A percentile compares a stretch with the other conserved stretches of the same genome.
Conservation (phyloP, 768 basidiomycete genomes). For the Psilocybe cyanescens region DNA sequence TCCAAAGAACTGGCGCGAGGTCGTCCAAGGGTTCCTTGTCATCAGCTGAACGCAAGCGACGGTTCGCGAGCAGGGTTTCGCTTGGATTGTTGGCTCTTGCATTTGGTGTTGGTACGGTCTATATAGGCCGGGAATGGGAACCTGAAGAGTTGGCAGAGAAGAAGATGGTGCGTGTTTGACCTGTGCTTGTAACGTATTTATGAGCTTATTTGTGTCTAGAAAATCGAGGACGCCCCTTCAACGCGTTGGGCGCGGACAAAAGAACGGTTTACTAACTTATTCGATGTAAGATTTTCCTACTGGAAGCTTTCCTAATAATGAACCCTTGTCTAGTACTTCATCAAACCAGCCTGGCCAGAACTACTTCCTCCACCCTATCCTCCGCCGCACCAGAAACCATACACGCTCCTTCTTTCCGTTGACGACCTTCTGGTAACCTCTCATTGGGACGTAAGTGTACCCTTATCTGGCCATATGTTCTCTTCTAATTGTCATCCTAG, state of each 20-base stretch:
- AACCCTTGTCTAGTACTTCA: conserved; percentile 68
- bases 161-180: conserved; percentile 54
- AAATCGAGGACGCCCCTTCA: conserved; percentile 58
- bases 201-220: conserved; percentile 37
- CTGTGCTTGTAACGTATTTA: conserved; percentile 1
- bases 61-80: conserved; percentile 56
- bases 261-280: conserved; percentile 63
- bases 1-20: conserved; percentile 70
- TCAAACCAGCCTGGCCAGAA: conserved; percentile 92
- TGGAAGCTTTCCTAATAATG: neutral
- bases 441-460: conserved; percentile 88
- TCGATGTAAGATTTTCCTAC: conserved; percentile 57
- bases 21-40: conserved; percentile 81
- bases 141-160: conserved; percentile 67
- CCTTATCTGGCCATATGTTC: neutral
- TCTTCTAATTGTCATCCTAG: conserved; percentile 40
- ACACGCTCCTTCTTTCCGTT: conserved; percentile 88
- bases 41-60: conserved; percentile 74
- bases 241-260: conserved; percentile 69
- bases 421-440: conserved; percentile 92
- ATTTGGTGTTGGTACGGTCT: conserved; percentile 57
- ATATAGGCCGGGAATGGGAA: conserved; percentile 82
- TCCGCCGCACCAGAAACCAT: conserved; percentile 83
- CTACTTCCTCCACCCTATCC: conserved; percentile 88
- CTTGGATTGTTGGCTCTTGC: conserved; percentile 58